These are phyloP conservation scores for Pachysandra terminalis DNA, from an alignment of 164 flowering plant genomes.

Conservation along the genomic window DNA sequence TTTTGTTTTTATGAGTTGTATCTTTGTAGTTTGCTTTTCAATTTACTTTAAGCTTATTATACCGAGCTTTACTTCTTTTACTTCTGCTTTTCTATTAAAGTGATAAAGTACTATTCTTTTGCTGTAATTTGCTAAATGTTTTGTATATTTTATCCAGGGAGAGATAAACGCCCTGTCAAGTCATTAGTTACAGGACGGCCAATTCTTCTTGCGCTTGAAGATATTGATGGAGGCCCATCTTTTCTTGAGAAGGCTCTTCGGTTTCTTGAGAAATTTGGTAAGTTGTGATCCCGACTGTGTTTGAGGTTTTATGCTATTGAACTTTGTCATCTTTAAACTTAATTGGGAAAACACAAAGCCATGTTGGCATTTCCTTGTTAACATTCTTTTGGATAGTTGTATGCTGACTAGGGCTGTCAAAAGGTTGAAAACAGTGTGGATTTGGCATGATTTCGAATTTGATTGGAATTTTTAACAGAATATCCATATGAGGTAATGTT, in stretches of 20 bases:
- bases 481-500: too few relatives aligned
- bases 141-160: constrained; percentile 51
- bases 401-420: too few relatives aligned
- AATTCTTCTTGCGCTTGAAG: constrained; percentile 97
- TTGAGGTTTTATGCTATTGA: not conserved
- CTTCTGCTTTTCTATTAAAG: too few relatives aligned
- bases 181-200: constrained; percentile 98
- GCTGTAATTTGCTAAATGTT: not conserved
- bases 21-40: not conserved
- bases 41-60: not conserved
- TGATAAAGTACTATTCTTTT: not conserved
- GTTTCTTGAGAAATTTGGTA: constrained; percentile 90
- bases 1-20: not conserved
- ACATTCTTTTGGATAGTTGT: too few relatives aligned
- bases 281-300: constrained; percentile 14
- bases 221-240: constrained; percentile 98
- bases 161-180: constrained; percentile 84
- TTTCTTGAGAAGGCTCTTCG: constrained; percentile 97
- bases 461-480: too few relatives aligned
- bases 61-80: too few relatives aligned
- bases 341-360: not conserved
- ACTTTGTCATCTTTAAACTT: not conserved
- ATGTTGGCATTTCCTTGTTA: too few relatives aligned
- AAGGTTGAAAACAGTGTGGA: too few relatives aligned
- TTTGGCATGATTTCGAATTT: too few relatives aligned